Evolutionary conservation across 2,329 filamentous ascomycete genomes (phyloP), one percentile per base, ranked within the genome.

Genomic region (Juglanconis sp.): DNA sequence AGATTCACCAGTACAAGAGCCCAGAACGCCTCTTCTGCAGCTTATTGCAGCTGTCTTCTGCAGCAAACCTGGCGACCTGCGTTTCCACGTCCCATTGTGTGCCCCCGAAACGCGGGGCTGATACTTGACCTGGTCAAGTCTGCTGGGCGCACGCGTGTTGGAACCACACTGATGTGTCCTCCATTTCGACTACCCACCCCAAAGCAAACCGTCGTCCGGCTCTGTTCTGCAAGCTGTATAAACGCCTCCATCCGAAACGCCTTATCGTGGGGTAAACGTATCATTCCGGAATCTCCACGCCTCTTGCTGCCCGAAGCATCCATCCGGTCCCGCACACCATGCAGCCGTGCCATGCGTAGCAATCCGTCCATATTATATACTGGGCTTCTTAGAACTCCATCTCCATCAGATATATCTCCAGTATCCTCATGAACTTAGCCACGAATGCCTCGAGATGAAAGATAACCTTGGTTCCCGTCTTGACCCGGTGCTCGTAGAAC

Each of bases 391-490:
- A 86, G 76, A 86, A 78, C 57, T 92, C 90, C 87, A 95, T 93
- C 65, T 88, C 91, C 90, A 96, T 94, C 60, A 88, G 75, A 71
- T 87, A 96, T 87, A 92, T 94, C 79, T 99, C 95, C 65, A 94
- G 85, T 67, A 98, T 86, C 68, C 94, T 86, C 94, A 99, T 98
- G 73, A 98, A 96, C 78, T 97, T 98, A 60, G 94, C 94, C 61
- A 99, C 95, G 75, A 99, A 99, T 3, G 95, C 95, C 76, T 99
- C 96, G 4, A 99, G 79, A 71, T 99, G 96, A 76, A 99, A 99
- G 64, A 99, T 98, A 61, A 96, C 90, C 81, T 99, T 99, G 62
- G 84, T 92, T 55, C 95, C 95, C 67, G 89, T 89, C 72, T 91
- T 91, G 76, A 98, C 91, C 63, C 95, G 85, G 74, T 99, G 95